Evolutionary conservation across 2,329 filamentous ascomycete species (phyloP), one percentile per base, ranked within the genome.

Genomic region (Scedosporium aurantiacum): DNA sequence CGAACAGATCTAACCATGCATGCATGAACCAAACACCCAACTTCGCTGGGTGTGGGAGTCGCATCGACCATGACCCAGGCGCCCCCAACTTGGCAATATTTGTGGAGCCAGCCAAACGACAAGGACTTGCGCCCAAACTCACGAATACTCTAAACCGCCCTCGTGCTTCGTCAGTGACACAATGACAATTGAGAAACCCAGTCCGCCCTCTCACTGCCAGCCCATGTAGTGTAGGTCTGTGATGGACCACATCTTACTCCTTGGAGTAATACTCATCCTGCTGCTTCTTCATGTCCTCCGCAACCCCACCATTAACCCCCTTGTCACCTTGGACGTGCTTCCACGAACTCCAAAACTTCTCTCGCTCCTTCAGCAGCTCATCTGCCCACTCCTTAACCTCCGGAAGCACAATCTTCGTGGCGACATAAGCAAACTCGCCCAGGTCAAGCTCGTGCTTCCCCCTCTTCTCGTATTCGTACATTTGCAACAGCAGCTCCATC

Each of bases 401-500:
- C 0, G 85, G 82, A 65, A 95, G 78, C 61, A 81, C 79, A 66
- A 97, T 87, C 67, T 83, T 84, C 56, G 77, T 80, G 7, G 89
- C 83, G 2, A 97, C 94, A 70, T 88, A 87, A 0, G 85, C 82
- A 67, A 99, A 97, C 76, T 99, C 94, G 60, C 88, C 84, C 58
- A 99, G 76, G 72, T 97, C 91, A 45, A 91, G 73, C 65, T 77
- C 75, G 28, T 84, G 83, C 61, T 85, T 75, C 58, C 84, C 79
- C 12, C 80, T 76, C 68, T 88, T 87, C 82, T 99, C 94, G 70
- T 99, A 99, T 74, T 99, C 94, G 32, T 96, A 78, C 89, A 97
- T 97, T 78, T 99, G 94, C 70, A 96, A 77, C 64, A 99, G 76
- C 66, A 99, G 78, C 77, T 99, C 94, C 73, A 99, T 86, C 85